phyloP scores from a whole-genome alignment of 345 rosid species.

The Brassica cretica region DNA sequence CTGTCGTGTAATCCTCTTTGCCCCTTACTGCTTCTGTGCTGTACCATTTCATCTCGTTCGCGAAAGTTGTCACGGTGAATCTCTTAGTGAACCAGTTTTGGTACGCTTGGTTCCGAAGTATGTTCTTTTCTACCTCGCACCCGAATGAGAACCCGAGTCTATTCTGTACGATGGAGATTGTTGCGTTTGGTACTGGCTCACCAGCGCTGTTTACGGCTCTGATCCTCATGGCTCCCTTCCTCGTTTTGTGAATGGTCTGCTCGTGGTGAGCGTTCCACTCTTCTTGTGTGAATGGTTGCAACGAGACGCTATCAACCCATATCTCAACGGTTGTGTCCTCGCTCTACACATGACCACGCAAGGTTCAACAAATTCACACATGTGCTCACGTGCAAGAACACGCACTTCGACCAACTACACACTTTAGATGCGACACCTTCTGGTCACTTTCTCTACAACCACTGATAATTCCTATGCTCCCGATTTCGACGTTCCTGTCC shows the following conservation, averaged over 20 bases:
- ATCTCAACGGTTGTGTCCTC: constrained; percentile 55
- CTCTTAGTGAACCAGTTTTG: constrained; percentile 77
- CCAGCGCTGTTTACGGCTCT: constrained; percentile 51
- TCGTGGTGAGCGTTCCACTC: constrained; percentile 74
- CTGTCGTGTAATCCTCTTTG: constrained; percentile 52
- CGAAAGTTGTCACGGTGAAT: constrained; percentile 65
- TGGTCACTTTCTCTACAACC: neutral
- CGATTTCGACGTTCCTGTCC: constrained; percentile 35
- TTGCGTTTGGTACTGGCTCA: constrained; percentile 50
- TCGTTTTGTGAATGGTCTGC: constrained; percentile 49
- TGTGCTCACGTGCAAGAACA: constrained; percentile 84
- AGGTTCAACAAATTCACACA: constrained; percentile 69
- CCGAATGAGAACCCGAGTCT: constrained; percentile 61
- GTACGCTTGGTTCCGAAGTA: constrained; percentile 52
- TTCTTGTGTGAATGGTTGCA: constrained; percentile 72
- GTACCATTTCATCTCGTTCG: constrained; percentile 90
- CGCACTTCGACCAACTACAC: constrained; percentile 58
- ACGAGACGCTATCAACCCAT: constrained; percentile 76
- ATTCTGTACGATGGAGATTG: constrained; percentile 46
- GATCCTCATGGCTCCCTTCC: constrained; percentile 51
- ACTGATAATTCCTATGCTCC: constrained; percentile 39
- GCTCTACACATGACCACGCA: constrained; percentile 50
- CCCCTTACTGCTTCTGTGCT: constrained; percentile 51
- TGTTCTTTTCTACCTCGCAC: constrained; percentile 66
- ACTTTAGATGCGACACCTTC: constrained; percentile 32